These are phyloP conservation scores for Phytophthora lateralis DNA, from an alignment of 352 stramenopile genomes.

Conservation along the genomic window DNA sequence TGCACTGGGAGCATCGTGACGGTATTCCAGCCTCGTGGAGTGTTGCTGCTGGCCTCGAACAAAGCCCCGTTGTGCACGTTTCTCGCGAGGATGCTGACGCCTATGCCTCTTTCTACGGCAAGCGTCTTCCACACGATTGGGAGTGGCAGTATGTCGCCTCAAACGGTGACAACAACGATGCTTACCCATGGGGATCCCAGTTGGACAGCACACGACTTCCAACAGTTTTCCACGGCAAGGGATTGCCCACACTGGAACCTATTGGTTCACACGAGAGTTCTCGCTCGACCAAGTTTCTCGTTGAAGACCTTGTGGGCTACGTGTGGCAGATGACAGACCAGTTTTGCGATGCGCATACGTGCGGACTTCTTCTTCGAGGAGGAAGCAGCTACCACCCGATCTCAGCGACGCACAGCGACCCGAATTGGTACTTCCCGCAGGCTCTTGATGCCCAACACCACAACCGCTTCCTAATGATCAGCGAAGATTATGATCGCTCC, in stretches of 20 bases:
- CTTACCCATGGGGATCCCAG: constrained; percentile 66
- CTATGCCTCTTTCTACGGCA: constrained; percentile 72
- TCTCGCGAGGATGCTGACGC: constrained; percentile 71
- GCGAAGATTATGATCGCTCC: constrained; percentile 76
- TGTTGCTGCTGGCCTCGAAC: constrained; percentile 47
- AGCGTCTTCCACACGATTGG: constrained; percentile 82
- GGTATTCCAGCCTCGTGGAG: constrained; percentile 44
- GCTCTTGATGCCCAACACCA: constrained; percentile 64
- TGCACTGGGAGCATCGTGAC: constrained; percentile 68
- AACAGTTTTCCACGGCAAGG: constrained; percentile 38
- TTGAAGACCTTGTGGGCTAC: constrained; percentile 82
- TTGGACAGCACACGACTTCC: constrained; percentile 38
- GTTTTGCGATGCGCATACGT: constrained; percentile 85
- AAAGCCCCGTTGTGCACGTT: constrained; percentile 81
- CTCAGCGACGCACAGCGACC: constrained; percentile 67
- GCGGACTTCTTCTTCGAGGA: constrained; percentile 75
- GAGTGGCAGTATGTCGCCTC: constrained; percentile 89
- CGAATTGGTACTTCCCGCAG: constrained; percentile 89
- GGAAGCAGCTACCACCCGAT: constrained; percentile 78
- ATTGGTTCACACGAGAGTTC: constrained; percentile 61
- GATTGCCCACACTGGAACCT: constrained; percentile 38
- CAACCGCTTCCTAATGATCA: constrained; percentile 79
- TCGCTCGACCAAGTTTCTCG: constrained; percentile 48
- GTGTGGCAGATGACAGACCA: constrained; percentile 90
- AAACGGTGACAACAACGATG: constrained; percentile 62